phyloP scores from a whole-genome alignment of 2,329 filamentous ascomycete species.

The Aspergillus novofumigatus region DNA sequence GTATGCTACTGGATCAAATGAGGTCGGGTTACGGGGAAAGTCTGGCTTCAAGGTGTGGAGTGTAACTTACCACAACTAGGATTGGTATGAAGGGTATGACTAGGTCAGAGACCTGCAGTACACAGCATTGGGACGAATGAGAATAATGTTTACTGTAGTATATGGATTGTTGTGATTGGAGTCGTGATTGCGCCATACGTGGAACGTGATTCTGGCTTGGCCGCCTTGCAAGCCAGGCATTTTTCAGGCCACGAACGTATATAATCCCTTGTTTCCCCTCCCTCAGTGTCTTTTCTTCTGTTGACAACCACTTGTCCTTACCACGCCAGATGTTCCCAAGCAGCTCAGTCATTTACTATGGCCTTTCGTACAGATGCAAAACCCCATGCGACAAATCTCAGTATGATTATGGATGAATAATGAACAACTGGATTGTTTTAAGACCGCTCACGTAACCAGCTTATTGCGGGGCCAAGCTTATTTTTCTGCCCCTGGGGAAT shows the following conservation, averaged over 20 bases:
- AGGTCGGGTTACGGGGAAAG: constrained; percentile 1
- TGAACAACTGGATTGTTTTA: neutral
- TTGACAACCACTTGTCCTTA: neutral
- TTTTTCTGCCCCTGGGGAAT: neutral
- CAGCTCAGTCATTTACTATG: neutral
- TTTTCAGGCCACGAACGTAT: neutral
- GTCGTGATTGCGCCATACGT: neutral
- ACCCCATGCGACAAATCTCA: constrained; percentile 1
- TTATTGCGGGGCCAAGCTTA: neutral
- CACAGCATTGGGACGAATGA: no score
- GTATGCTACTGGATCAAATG: constrained; percentile 19
- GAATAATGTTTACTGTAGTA: no score
- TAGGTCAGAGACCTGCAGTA: neutral
- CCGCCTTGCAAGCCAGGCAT: neutral
- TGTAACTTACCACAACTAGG: constrained; percentile 28
- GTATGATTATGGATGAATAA: neutral
- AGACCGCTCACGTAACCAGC: neutral
- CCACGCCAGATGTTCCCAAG: neutral
- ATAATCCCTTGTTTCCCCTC: neutral
- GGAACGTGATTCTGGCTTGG: neutral
- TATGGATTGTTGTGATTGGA: neutral
- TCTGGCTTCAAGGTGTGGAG: constrained; percentile 29
- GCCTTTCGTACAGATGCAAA: neutral
- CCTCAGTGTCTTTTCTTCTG: neutral
- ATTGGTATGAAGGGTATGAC: neutral